A percentile compares a stretch with the other conserved stretches of the same genome.
Conservation (phyloP, 768 basidiomycete species). For the Sutorius australiensis region DNA sequence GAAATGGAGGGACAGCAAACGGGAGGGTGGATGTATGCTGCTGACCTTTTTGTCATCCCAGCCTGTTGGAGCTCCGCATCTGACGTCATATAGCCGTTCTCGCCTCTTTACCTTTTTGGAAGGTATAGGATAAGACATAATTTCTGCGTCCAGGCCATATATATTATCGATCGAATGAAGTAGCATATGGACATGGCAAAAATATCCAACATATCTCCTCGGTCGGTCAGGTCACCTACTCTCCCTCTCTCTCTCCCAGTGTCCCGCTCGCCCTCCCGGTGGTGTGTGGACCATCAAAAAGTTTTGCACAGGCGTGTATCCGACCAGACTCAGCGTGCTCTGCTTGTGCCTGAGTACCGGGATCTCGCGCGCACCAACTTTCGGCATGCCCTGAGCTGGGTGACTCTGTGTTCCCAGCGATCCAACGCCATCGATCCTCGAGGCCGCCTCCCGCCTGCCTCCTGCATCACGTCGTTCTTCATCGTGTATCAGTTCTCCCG, state of each 20-base stretch:
- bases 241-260: constrained; percentile 35
- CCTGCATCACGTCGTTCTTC: constrained; percentile 33
- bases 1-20: background rate
- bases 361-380: constrained; percentile 37
- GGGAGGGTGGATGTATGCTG: constrained; percentile 11
- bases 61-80: constrained; percentile 31
- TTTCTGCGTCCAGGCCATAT: background rate
- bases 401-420: constrained; percentile 27
- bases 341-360: constrained; percentile 49
- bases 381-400: constrained; percentile 48
- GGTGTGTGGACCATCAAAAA: constrained; percentile 66
- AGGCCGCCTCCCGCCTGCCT: constrained; percentile 25
- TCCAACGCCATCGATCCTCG: constrained; percentile 25
- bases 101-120: constrained; percentile 10
- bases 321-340: constrained; percentile 60
- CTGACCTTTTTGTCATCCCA: constrained; percentile 31
- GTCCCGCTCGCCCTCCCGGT: constrained; percentile 44
- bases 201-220: background rate
- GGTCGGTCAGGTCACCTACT: background rate
- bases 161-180: background rate
- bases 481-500: constrained; percentile 27
- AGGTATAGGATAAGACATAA: background rate
- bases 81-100: constrained; percentile 29
- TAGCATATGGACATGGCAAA: background rate
- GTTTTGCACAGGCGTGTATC: constrained; percentile 74